Conservation (phyloP, 2,329 filamentous ascomycete genomes). For the Paecilomyces dactylethromorphus region DNA sequence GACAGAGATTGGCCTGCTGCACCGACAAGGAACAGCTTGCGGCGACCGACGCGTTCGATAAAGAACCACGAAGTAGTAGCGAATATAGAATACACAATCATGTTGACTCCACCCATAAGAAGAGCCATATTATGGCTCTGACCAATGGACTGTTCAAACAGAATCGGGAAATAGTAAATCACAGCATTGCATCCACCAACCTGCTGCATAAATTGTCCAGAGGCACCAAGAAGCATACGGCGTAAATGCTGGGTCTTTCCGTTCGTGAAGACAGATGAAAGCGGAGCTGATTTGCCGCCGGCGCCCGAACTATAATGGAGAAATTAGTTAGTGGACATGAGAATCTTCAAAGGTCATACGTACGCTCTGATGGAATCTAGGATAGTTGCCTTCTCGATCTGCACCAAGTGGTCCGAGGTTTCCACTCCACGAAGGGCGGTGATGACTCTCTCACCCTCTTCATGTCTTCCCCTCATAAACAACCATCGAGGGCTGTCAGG, state of each 20-base stretch:
- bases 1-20: slow-evolving; percentile 19
- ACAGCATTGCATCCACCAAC: slow-evolving; percentile 46
- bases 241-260: slow-evolving; percentile 35
- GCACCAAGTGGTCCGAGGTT: slow-evolving; percentile 47
- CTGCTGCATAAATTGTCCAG: slow-evolving; percentile 41
- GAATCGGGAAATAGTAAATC: slow-evolving; percentile 43
- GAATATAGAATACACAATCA: slow-evolving; percentile 40
- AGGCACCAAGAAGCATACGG: slow-evolving; percentile 34
- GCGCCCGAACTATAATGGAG: slow-evolving; percentile 46
- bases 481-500: slow-evolving; percentile 35
- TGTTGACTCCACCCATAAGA: slow-evolving; percentile 48
- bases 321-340: background rate
- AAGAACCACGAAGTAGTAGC: slow-evolving; percentile 42
- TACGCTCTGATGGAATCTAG: slow-evolving; percentile 55
- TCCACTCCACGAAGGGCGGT: slow-evolving; percentile 38
- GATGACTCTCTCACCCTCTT: slow-evolving; percentile 40
- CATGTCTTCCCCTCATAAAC: slow-evolving; percentile 27
- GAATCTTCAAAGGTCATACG: slow-evolving; percentile 27
- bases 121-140: slow-evolving; percentile 37
- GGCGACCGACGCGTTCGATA: slow-evolving; percentile 39
- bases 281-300: slow-evolving; percentile 42
- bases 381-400: slow-evolving; percentile 52
- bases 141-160: slow-evolving; percentile 42
- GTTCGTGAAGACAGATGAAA: slow-evolving; percentile 41
- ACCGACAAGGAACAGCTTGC: slow-evolving; percentile 17